These are phyloP conservation scores for Daldinia sp. DNA, from an alignment of 2,329 filamentous ascomycete species.

Conservation along the genomic window DNA sequence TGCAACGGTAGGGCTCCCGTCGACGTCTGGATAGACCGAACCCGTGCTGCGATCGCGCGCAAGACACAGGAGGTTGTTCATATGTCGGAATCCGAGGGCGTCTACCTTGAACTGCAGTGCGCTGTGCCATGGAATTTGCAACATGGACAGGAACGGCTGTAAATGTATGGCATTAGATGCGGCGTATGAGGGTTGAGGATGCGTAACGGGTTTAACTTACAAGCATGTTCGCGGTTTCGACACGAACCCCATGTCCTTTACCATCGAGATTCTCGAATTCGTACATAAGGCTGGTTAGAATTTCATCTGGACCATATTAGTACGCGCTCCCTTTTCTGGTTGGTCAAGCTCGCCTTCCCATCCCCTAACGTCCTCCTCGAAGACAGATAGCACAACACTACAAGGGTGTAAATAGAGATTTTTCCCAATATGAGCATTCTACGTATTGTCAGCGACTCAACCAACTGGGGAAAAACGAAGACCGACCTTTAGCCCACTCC, in stretches of 20 bases:
- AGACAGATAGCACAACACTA: constrained; percentile 64
- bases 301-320: constrained; percentile 5
- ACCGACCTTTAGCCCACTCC: constrained; percentile 75
- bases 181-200: constrained; percentile 7
- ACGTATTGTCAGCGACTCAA: neutral
- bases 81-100: constrained; percentile 71
- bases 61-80: constrained; percentile 68
- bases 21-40: constrained; percentile 72
- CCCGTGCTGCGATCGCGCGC: constrained; percentile 78
- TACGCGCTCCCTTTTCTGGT: neutral
- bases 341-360: constrained; percentile 58
- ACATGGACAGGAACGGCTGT: constrained; percentile 65
- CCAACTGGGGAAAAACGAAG: constrained; percentile 1
- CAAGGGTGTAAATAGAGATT: constrained; percentile 85
- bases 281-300: constrained; percentile 64
- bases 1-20: constrained; percentile 68
- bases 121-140: constrained; percentile 68
- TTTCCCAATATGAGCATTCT: constrained; percentile 79
- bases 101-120: constrained; percentile 75
- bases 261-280: constrained; percentile 82
- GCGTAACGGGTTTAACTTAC: constrained; percentile 48
- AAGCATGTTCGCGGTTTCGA: constrained; percentile 78
- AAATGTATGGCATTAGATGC: neutral
- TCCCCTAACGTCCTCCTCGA: constrained; percentile 70
- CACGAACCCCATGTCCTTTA: constrained; percentile 78